Percentiles rank a stretch among this genome's conserved stretches.
phyloP scores from a whole-genome alignment of 2,329 filamentous ascomycete species.

The Clathrospora elynae region DNA sequence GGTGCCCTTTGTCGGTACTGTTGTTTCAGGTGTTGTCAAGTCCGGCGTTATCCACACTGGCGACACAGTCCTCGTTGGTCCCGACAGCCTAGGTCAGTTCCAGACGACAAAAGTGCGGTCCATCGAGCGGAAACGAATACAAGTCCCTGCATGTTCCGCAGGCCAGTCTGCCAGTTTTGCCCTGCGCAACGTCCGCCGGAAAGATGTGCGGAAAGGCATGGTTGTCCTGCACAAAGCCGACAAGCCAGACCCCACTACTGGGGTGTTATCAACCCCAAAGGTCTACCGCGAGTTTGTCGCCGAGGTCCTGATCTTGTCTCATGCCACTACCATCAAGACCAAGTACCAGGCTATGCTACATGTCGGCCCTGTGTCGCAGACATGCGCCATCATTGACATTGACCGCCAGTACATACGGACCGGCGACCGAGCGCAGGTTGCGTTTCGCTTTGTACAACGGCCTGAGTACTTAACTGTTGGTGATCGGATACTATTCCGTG shows the following conservation, averaged over 20 bases:
- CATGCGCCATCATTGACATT: conserved; percentile 95
- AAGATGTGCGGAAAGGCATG: conserved; percentile 97
- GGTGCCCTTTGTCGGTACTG: conserved; percentile 94
- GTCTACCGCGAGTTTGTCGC: conserved; percentile 61
- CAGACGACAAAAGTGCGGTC: conserved; percentile 83
- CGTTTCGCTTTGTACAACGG: conserved; percentile 91
- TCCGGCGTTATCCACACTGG: conserved; percentile 81
- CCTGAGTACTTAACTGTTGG: conserved; percentile 91
- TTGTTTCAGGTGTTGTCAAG: conserved; percentile 93
- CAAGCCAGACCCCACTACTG: conserved; percentile 57
- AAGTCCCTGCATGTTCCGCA: conserved; percentile 83
- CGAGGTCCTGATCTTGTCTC: conserved; percentile 90
- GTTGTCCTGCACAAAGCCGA: conserved; percentile 88
- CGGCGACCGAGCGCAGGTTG: conserved; percentile 90
- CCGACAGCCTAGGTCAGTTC: conserved; percentile 89
- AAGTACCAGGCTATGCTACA: conserved; percentile 99
- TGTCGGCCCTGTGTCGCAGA: conserved; percentile 92
- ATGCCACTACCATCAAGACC: conserved; percentile 94
- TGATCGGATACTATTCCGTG: conserved; percentile 88
- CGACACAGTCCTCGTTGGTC: conserved; percentile 87
- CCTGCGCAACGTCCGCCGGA: conserved; percentile 81
- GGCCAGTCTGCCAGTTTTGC: conserved; percentile 94
- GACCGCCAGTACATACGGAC: conserved; percentile 95
- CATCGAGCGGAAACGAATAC: conserved; percentile 92
- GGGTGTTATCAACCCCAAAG: conserved; percentile 52